Evolutionary conservation across 2,329 filamentous ascomycete species (phyloP), one percentile per base, ranked within the genome.

Genomic region (Monascus ruber): DNA sequence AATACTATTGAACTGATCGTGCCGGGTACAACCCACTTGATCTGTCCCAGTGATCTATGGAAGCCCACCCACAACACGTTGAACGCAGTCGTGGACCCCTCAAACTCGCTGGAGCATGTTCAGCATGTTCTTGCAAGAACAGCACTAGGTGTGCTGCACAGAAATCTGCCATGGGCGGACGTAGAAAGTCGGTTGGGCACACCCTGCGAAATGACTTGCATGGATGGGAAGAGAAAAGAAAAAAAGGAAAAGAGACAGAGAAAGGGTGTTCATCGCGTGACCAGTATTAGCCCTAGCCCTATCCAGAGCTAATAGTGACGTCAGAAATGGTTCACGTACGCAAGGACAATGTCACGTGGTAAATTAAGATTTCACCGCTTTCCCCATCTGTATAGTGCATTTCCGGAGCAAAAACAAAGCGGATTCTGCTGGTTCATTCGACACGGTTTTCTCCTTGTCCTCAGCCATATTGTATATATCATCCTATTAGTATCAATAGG

Each of bases 1-100:
- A 17, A 17, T 17, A 17, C 17, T 17, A 17, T 17, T 17, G 17
- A 17, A 17, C 17, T 17, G 17, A 17, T 17, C 17, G 17, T 17
- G 17, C 17, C 17, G 17, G 17, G 17, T 17, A 17, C 17, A 17
- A 17, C 17, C 17, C 17, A 17, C 17, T 17, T 17, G 17, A 6
- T 11, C 29, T 68, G 63, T 68, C 50, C 63, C 64, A 66, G 55
- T 51, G 50, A 53, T 64, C 62, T 68, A 68, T 68, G 63, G 64
- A 64, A 60, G 60, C 54, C 60, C 63, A 68, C 52, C 52, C 63
- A 65, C 45, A 42, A 36, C n/a, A 33, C 39, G 35, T 31, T 33
- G 39, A 6, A 42, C 46, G 44, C 42, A 47, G 50, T 62, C 62
- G 58, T 62, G 60, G 53, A 53, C 61, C 58, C 64, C 64, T 68